Conservation (phyloP, 2,329 filamentous ascomycete genomes). For the Ophiocordyceps camponoti-leonardi region DNA sequence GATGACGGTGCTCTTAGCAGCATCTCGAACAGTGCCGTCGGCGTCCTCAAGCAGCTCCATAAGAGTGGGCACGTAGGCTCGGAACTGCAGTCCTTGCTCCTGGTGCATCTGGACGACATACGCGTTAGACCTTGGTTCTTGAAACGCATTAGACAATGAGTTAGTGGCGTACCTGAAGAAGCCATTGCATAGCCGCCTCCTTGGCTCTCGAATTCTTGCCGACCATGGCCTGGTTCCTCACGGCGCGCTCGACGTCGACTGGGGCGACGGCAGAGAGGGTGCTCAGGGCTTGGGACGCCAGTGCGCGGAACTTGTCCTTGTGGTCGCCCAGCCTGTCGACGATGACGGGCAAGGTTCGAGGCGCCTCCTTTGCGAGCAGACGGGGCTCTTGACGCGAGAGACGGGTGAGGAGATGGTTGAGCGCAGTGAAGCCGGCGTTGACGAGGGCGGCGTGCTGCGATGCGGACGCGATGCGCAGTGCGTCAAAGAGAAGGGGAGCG, state of each 20-base stretch:
- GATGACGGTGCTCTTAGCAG: slow-evolving; percentile 67
- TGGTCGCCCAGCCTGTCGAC: slow-evolving; percentile 75
- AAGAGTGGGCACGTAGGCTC: slow-evolving; percentile 62
- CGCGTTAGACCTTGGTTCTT: neutral
- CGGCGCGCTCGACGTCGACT: slow-evolving; percentile 59
- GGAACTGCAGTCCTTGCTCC: slow-evolving; percentile 64
- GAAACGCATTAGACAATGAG: neutral
- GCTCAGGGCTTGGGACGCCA: slow-evolving; percentile 57
- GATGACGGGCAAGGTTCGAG: slow-evolving; percentile 55
- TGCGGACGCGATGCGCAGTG: slow-evolving; percentile 54
- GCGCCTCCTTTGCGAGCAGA: slow-evolving; percentile 50
- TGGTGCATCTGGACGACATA: slow-evolving; percentile 51
- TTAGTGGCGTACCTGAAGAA: slow-evolving; percentile 43
- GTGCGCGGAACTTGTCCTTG: slow-evolving; percentile 65
- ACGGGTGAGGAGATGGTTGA: slow-evolving; percentile 76
- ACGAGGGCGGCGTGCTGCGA: slow-evolving; percentile 64
- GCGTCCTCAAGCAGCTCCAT: slow-evolving; percentile 84
- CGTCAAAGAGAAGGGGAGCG: slow-evolving; percentile 64
- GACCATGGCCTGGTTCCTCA: slow-evolving; percentile 61
- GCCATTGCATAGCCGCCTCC: slow-evolving; percentile 71
- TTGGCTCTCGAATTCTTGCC: slow-evolving; percentile 74
- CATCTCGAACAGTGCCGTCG: slow-evolving; percentile 72
- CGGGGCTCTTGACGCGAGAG: slow-evolving; percentile 72
- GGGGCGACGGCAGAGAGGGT: slow-evolving; percentile 59
- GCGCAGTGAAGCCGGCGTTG: slow-evolving; percentile 70